Percentiles rank a stretch among this genome's conserved stretches.
phyloP scores from a whole-genome alignment of 2,329 filamentous ascomycete genomes.

The Xylaria sp. region DNA sequence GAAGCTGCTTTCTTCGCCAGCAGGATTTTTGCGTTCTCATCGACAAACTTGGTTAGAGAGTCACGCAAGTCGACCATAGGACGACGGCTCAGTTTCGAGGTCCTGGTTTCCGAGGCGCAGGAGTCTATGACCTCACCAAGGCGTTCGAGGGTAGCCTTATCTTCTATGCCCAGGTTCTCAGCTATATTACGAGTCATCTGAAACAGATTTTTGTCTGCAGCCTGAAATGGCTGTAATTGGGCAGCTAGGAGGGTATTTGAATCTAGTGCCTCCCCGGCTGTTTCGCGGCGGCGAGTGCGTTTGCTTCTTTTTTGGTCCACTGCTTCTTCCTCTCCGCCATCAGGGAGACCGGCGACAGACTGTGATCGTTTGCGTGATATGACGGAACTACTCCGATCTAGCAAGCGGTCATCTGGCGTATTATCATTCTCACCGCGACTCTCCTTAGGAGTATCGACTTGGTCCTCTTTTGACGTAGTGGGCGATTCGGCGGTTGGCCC shows the following conservation, averaged over 20 bases:
- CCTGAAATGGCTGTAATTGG: slow-evolving; percentile 67
- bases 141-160: slow-evolving; percentile 58
- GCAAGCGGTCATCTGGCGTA: slow-evolving; percentile 49
- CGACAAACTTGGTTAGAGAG: slow-evolving; percentile 62
- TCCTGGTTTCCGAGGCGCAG: slow-evolving; percentile 62
- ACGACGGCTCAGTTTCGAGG: slow-evolving; percentile 58
- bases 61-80: slow-evolving; percentile 62
- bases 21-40: slow-evolving; percentile 64
- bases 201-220: slow-evolving; percentile 67
- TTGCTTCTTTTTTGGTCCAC: slow-evolving; percentile 72
- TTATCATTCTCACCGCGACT: slow-evolving; percentile 46
- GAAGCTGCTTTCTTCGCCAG: slow-evolving; percentile 65
- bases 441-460: slow-evolving; percentile 55
- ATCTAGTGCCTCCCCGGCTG: slow-evolving; percentile 63
- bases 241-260: slow-evolving; percentile 63
- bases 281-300: slow-evolving; percentile 70
- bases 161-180: slow-evolving; percentile 65
- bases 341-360: slow-evolving; percentile 68
- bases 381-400: slow-evolving; percentile 53
- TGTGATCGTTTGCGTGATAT: slow-evolving; percentile 70
- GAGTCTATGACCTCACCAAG: slow-evolving; percentile 64
- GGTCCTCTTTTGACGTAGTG: slow-evolving; percentile 48
- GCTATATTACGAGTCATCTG: slow-evolving; percentile 65
- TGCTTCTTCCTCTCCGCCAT: slow-evolving; percentile 67
- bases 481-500: slow-evolving; percentile 28